Conservation (phyloP, 2,329 filamentous ascomycete species). For the Clarireedia hainanense region DNA sequence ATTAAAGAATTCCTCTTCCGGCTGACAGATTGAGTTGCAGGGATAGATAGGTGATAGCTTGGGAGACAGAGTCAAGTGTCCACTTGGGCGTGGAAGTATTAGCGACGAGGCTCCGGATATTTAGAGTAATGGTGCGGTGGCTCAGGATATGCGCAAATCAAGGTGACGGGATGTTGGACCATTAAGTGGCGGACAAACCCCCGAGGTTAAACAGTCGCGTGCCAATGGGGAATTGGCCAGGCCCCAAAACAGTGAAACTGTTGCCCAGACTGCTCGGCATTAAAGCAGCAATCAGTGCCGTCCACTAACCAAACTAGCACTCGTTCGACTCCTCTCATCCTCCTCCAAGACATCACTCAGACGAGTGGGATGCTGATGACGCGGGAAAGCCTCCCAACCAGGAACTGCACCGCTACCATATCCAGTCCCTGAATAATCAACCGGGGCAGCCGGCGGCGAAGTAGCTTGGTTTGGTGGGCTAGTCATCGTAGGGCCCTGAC, state of each 20-base stretch:
- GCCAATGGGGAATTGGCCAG: too few species aligned
- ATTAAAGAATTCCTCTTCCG: background rate
- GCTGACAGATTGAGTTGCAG: too few species aligned
- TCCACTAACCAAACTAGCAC: constrained; percentile 35
- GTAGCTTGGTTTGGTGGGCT: constrained; percentile 5
- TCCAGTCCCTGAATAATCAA: constrained; percentile 60
- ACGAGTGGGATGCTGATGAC: constrained; percentile 81
- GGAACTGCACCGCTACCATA: constrained; percentile 54
- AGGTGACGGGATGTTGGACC: too few species aligned
- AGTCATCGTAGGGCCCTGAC: constrained; percentile 17
- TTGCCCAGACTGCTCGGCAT: too few species aligned
- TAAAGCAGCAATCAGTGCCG: background rate
- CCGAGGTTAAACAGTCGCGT: too few species aligned
- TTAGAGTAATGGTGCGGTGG: background rate
- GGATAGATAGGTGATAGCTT: too few species aligned
- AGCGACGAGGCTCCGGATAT: background rate
- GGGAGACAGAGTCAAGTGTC: background rate
- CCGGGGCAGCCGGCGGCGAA: constrained; percentile 19
- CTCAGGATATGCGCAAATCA: too few species aligned
- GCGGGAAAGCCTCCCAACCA: constrained; percentile 68
- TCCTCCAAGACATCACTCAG: constrained; percentile 85
- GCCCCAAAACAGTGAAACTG: too few species aligned
- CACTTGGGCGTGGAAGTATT: background rate
- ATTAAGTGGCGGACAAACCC: too few species aligned
- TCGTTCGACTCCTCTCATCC: constrained; percentile 71